phyloP scores from a whole-genome alignment of 176 grass and related monocot genomes.

The Carex pumila region DNA sequence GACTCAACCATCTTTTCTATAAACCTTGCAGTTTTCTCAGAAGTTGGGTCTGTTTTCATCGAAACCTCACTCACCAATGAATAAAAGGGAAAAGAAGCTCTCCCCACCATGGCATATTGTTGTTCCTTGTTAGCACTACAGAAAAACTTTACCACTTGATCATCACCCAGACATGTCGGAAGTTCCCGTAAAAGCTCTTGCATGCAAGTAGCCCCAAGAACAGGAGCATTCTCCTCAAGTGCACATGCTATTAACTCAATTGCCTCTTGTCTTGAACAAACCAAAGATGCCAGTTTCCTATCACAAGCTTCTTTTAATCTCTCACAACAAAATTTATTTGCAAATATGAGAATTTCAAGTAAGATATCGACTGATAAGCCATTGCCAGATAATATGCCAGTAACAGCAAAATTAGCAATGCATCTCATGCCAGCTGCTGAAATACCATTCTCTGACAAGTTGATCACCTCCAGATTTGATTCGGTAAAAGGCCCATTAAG shows the following conservation, averaged over 20 bases:
- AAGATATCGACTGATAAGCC: conserved; percentile 62
- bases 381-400: conserved; percentile 26
- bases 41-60: conserved; percentile 58
- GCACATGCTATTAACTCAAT: conserved; percentile 68
- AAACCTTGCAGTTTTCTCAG: conserved; percentile 44
- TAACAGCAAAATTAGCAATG: conserved; percentile 56
- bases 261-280: conserved; percentile 75
- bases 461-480: conserved; percentile 73
- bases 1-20: conserved; percentile 59
- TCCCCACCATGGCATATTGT: conserved; percentile 43
- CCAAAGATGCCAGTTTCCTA: conserved; percentile 61
- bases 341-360: conserved; percentile 75
- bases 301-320: conserved; percentile 78
- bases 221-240: conserved; percentile 65
- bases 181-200: conserved; percentile 78
- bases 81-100: conserved; percentile 66
- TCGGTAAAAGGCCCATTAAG: conserved; percentile 90
- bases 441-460: conserved; percentile 81
- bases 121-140: conserved; percentile 51
- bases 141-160: conserved; percentile 64
- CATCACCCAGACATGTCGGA: conserved; percentile 53
- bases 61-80: conserved; percentile 79
- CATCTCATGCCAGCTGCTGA: conserved; percentile 60
- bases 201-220: conserved; percentile 70
- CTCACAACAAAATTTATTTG: conserved; percentile 84